A percentile compares a stretch with the other conserved stretches of the same genome.
phyloP scores from a whole-genome alignment of 2,329 filamentous ascomycete species.

The Beauveria bassiana region DNA sequence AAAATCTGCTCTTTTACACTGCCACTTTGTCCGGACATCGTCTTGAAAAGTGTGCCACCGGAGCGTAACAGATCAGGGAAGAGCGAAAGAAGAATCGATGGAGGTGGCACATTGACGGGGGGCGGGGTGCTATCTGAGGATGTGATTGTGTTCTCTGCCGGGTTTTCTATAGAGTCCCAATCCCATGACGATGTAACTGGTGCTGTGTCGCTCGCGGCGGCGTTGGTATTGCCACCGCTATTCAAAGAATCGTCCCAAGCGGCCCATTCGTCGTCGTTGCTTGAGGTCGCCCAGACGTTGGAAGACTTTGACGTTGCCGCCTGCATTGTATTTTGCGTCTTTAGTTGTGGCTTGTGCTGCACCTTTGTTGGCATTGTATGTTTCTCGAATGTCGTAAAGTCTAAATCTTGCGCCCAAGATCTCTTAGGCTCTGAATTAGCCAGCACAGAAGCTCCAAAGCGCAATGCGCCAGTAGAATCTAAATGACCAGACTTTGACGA shows the following conservation, averaged over 20 bases:
- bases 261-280: conserved; percentile 40
- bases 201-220: conserved; percentile 9
- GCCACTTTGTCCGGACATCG: conserved; percentile 49
- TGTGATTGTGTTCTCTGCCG: conserved; percentile 14
- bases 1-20: conserved; percentile 56
- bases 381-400: background rate
- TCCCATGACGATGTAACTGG: conserved; percentile 34
- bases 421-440: background rate
- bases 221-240: conserved; percentile 2
- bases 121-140: conserved; percentile 38
- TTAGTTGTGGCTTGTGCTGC: background rate
- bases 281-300: conserved; percentile 9
- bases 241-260: conserved; percentile 40
- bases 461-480: background rate
- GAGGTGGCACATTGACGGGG: conserved; percentile 83
- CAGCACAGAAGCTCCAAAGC: background rate
- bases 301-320: background rate
- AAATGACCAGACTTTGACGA: conserved; percentile 11
- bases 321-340: background rate
- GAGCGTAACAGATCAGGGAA: conserved; percentile 65
- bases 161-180: conserved; percentile 38
- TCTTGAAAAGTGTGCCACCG: conserved; percentile 59
- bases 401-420: background rate
- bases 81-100: conserved; percentile 69
- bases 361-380: background rate